Percentiles rank a stretch among this genome's conserved stretches.
phyloP scores from a whole-genome alignment of 2,329 filamentous ascomycete genomes.

The Epichloe glyceriae region DNA sequence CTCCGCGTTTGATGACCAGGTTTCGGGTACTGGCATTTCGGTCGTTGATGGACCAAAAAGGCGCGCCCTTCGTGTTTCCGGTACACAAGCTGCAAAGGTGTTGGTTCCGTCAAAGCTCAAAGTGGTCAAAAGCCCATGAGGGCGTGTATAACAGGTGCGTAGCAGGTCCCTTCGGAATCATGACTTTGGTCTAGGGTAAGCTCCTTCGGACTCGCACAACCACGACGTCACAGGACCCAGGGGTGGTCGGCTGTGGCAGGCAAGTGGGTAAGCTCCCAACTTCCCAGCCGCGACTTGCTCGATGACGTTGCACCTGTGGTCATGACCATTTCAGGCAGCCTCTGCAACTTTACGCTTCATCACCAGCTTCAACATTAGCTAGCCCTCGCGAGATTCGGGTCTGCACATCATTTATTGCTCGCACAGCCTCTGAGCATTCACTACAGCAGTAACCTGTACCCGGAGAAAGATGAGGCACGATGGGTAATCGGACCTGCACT shows the following conservation, averaged over 20 bases:
- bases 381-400: not conserved
- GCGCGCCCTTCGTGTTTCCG: too few species aligned
- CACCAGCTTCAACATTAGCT: not conserved
- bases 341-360: not conserved
- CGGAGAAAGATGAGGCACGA: conserved; percentile 4
- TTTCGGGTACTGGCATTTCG: not conserved
- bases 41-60: not conserved
- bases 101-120: too few species aligned
- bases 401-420: not conserved
- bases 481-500: not conserved
- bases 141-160: too few species aligned
- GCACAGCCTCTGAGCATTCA: not conserved
- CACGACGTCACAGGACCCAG: conserved; percentile 3
- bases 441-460: not conserved
- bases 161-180: not conserved
- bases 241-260: not conserved
- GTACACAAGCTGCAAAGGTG: too few species aligned
- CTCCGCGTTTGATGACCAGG: not conserved
- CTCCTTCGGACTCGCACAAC: not conserved
- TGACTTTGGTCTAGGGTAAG: not conserved
- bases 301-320: not conserved
- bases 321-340: not conserved
- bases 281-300: not conserved
- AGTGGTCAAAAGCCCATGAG: too few species aligned
- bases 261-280: not conserved